Base-by-base conservation (phyloP, 495 filamentous ascomycete genomes). In the Usnea hakonensis region DNA sequence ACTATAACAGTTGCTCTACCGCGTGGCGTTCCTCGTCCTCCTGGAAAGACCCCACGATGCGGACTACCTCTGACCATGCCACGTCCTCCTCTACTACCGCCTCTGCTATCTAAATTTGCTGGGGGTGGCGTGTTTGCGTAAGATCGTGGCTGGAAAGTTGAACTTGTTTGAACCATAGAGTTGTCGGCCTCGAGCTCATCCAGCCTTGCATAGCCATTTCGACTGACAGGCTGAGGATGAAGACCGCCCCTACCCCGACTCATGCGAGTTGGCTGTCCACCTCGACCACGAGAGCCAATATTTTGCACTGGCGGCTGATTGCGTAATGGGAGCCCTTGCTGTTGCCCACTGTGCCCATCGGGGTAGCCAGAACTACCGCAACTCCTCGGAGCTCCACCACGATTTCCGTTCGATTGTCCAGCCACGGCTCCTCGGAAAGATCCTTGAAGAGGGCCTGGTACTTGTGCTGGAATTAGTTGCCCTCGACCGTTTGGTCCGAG, bases 41-140 rank as follows among this genome's bases (percentile, higher is more conserved):
- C 37, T 10, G 64, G 64, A 23, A 58, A 21, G 44, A 62, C 38
- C 13, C 73, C 66, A 33, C 71, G 52, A 56, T 76, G 70, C 3
- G 75, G 65, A 57, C 65, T 60, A 30, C 76, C 75, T 61, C 75
- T 70, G 58, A 73, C 69, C 41, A 75, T 67, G n/a, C 76, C 69
- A 28, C 75, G 70, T 48, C 82, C 77, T 30, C 84, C 75, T 10
- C 85, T 75, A 19, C 85, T 76, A 53, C 85, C 73, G n/a, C 85
- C 73, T 28, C 75, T 72, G 17, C 72, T 56, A 64, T 91, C 83
- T 37, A 94, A 66, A 40, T 65, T 82, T 33, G 88, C 72, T 0
- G 93, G 93, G 7, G 94, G 94, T 5, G 94, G 91, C 11, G 93
- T 89, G 57, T 83, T 83, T 38, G 79, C 78, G 68, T 94, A 95